phyloP scores from a whole-genome alignment of 331 rosid species.

The Telfairia occidentalis region DNA sequence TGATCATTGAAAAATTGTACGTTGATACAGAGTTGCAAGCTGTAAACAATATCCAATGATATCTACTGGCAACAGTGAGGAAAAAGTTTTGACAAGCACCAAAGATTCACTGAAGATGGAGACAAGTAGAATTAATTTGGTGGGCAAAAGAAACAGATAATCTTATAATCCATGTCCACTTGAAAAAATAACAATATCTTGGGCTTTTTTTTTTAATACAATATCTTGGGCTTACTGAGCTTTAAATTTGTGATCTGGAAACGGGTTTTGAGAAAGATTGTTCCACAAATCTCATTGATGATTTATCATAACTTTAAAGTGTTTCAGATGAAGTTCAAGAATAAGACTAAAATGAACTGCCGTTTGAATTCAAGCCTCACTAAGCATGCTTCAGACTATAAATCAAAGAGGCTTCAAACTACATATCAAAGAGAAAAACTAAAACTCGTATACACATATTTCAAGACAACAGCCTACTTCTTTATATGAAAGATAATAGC shows the following conservation, averaged over 20 bases:
- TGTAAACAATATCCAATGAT: neutral
- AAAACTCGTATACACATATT: neutral
- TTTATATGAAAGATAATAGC: too few species aligned
- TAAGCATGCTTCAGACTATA: neutral
- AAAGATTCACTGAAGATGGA: neutral
- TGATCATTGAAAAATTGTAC: constrained; percentile 40
- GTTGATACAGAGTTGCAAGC: constrained; percentile 39
- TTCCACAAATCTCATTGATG: neutral
- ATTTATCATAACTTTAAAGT: neutral
- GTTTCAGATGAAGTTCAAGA: neutral
- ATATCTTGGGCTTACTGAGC: neutral
- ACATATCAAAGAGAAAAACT: too few species aligned
- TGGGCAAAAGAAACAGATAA: neutral
- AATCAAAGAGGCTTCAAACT: neutral
- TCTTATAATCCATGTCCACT: neutral
- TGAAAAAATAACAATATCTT: neutral
- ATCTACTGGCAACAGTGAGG: neutral
- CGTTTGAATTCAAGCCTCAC: neutral
- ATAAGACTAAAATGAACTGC: neutral
- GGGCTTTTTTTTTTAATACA: too few species aligned
- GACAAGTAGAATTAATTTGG: neutral
- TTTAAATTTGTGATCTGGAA: neutral
- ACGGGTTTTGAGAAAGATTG: neutral
- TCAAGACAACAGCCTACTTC: neutral
- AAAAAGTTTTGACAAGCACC: neutral